Evolutionary conservation across 1,284 basidiomycete species (phyloP).

Genomic region (Prillingera fragicola): DNA sequence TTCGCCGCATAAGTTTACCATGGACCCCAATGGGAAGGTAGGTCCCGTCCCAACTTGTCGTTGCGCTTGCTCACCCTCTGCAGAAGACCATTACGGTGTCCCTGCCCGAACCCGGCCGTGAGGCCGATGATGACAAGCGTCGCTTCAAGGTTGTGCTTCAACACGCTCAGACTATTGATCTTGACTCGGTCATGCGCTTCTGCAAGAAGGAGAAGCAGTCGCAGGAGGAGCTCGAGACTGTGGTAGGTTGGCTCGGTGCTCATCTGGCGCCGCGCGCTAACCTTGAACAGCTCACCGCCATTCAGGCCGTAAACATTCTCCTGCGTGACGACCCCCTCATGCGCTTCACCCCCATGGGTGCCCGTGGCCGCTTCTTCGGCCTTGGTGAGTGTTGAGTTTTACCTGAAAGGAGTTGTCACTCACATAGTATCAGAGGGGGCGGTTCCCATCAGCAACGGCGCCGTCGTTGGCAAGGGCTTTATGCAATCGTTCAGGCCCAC

Average conservation of each 20-base stretch:
- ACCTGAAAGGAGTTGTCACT: too few relatives aligned
- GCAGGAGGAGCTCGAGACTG: slow-evolving; percentile 27
- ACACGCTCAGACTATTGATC: slow-evolving; percentile 32
- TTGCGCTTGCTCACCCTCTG: background rate
- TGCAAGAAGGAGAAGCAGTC: slow-evolving; percentile 33
- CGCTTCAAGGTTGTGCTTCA: slow-evolving; percentile 43
- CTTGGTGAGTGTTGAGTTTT: slow-evolving; percentile 21
- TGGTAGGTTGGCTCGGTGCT: slow-evolving; percentile 26
- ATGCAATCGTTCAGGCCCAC: slow-evolving; percentile 44
- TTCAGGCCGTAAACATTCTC: slow-evolving; percentile 44
- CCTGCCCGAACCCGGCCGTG: slow-evolving; percentile 37
- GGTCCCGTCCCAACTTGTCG: background rate
- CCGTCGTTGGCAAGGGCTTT: slow-evolving; percentile 44
- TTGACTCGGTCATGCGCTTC: slow-evolving; percentile 38
- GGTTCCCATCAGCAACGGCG: slow-evolving; percentile 34
- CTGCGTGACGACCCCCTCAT: slow-evolving; percentile 39
- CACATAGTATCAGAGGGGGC: slow-evolving; percentile 22
- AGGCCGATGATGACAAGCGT: slow-evolving; percentile 30
- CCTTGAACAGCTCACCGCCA: slow-evolving; percentile 28
- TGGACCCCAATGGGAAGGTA: slow-evolving; percentile 26
- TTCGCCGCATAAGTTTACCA: slow-evolving; percentile 28
- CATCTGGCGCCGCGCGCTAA: background rate
- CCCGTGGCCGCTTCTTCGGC: slow-evolving; percentile 40
- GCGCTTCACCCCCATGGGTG: slow-evolving; percentile 40
- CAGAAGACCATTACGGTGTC: slow-evolving; percentile 35